These are phyloP conservation scores for Zygnema circumcarinatum DNA, from an alignment of 139 green algal species.

Conservation along the genomic window DNA sequence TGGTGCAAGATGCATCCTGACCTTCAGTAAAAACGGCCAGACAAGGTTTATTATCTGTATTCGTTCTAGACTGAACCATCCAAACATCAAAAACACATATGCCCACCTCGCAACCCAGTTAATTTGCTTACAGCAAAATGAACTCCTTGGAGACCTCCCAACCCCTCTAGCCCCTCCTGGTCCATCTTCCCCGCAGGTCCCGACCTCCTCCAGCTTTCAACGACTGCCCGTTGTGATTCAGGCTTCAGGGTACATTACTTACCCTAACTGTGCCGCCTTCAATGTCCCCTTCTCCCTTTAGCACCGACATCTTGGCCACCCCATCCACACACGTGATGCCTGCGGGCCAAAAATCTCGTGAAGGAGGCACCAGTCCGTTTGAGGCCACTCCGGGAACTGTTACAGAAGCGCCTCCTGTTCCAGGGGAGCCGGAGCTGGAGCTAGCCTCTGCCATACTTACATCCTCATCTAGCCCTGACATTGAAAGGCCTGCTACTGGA, in stretches of 20 bases:
- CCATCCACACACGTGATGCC: constrained; percentile 55
- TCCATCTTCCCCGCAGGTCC: no score
- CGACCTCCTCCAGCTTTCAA: no score
- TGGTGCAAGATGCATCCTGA: no score
- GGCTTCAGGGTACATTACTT: constrained; percentile 11
- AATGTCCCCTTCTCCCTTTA: constrained; percentile 53
- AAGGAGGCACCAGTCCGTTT: neutral
- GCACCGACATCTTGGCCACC: constrained; percentile 57
- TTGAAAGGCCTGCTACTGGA: constrained; percentile 16
- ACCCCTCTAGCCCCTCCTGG: no score
- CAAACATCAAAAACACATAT: no score
- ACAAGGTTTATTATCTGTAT: no score
- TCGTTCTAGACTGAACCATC: no score
- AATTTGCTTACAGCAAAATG: no score
- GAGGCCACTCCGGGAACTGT: constrained; percentile 1
- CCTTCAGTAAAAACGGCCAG: no score
- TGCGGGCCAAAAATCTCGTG: constrained; percentile 29
- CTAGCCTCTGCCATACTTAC: constrained; percentile 9
- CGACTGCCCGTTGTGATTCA: no score
- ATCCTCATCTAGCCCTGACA: neutral
- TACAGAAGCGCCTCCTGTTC: neutral
- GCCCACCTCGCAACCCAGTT: no score
- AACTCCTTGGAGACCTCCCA: no score
- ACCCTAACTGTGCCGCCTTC: constrained; percentile 41
- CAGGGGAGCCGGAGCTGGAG: neutral